A percentile compares a stretch with the other conserved stretches of the same genome.
phyloP scores from a whole-genome alignment of 1,284 basidiomycete species.

The Cystobasidium slooffiae region DNA sequence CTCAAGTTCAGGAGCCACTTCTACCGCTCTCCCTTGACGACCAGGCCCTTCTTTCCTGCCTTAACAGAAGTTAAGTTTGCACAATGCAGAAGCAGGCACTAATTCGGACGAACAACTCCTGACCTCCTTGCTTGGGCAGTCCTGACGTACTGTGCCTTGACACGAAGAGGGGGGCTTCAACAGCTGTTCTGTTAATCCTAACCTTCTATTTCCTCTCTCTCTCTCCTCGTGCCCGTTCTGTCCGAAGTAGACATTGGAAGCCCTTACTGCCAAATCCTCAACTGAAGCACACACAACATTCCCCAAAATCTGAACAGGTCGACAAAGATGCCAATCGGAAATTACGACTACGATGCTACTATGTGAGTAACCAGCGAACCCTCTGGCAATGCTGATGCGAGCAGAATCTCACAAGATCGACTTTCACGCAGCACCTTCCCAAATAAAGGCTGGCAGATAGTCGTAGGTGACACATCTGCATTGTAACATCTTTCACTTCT shows the following conservation, averaged over 20 bases:
- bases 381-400: background rate
- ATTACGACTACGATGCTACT: constrained; percentile 40
- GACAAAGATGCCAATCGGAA: constrained; percentile 32
- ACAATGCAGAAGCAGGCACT: too few relatives aligned
- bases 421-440: constrained; percentile 26
- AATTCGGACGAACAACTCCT: background rate
- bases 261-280: background rate
- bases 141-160: too few relatives aligned
- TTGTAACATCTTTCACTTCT: background rate
- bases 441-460: constrained; percentile 33
- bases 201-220: background rate
- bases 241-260: background rate
- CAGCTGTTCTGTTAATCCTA: background rate
- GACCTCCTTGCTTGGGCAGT: background rate
- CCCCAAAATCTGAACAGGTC: background rate
- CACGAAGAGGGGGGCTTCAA: background rate
- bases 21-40: background rate
- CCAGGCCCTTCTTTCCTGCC: background rate
- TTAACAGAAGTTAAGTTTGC: too few relatives aligned
- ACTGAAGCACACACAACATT: background rate
- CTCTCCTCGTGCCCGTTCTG: background rate
- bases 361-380: constrained; percentile 8
- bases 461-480: background rate
- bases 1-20: background rate
- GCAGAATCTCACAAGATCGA: background rate